Evolutionary conservation across 805 yeast species (phyloP).

Genomic region (Cyberlindnera nakhonratchasimensis): DNA sequence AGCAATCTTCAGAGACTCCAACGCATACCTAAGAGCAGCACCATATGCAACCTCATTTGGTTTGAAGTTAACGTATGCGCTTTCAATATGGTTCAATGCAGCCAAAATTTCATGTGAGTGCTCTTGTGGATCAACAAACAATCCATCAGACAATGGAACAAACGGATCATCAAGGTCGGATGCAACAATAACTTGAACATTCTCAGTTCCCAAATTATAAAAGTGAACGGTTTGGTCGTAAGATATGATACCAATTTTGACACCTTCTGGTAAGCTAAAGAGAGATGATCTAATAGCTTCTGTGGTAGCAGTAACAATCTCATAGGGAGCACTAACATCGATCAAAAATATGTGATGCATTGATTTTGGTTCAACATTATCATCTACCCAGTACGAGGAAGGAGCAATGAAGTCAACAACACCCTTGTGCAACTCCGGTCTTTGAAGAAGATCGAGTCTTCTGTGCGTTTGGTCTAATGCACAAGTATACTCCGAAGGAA

Average conservation of each 20-base stretch:
- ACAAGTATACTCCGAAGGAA: slow-evolving; percentile 64
- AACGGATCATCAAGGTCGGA: slow-evolving; percentile 76
- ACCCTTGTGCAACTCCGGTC: slow-evolving; percentile 80
- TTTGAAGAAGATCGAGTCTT: slow-evolving; percentile 55
- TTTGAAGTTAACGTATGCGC: slow-evolving; percentile 36
- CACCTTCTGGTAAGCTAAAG: slow-evolving; percentile 16
- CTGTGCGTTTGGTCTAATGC: slow-evolving; percentile 58
- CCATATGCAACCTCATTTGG: slow-evolving; percentile 68
- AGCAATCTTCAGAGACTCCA: slow-evolving; percentile 50
- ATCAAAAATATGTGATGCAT: slow-evolving; percentile 70
- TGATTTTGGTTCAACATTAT: slow-evolving; percentile 39
- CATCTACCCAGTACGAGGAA: slow-evolving; percentile 55
- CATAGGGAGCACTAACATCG: slow-evolving; percentile 64
- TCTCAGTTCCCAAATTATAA: slow-evolving; percentile 58
- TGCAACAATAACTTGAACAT: slow-evolving; percentile 56
- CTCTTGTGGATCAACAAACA: slow-evolving; percentile 76
- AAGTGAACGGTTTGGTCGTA: slow-evolving; percentile 72
- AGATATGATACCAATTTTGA: slow-evolving; percentile 65
- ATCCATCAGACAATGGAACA: slow-evolving; percentile 72
- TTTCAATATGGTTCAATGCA: slow-evolving; percentile 60
- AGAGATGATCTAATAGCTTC: slow-evolving; percentile 65
- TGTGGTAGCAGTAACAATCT: slow-evolving; percentile 58
- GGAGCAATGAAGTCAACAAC: slow-evolving; percentile 86
- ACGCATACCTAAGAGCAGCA: slow-evolving; percentile 69
- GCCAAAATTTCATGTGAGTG: slow-evolving; percentile 61